Conservation (phyloP, 805 yeast genomes). For the Candida ponderosae region DNA sequence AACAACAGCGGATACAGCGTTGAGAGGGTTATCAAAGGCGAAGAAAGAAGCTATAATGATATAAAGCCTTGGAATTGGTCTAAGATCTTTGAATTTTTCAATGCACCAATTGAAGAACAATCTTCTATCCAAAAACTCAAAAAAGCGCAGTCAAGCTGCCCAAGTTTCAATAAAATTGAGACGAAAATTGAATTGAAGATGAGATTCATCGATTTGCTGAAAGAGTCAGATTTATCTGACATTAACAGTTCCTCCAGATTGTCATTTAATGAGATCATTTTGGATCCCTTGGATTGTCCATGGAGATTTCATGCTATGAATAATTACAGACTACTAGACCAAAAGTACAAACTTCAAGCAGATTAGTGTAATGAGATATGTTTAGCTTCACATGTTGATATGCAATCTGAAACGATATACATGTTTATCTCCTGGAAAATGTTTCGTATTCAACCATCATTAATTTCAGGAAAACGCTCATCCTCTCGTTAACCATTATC, state of each 20-base stretch:
- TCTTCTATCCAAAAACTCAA: no score
- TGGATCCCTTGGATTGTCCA: constrained; percentile 58
- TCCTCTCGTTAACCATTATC: no score
- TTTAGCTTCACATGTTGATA: no score
- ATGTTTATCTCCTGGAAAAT: no score
- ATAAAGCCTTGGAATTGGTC: constrained; percentile 86
- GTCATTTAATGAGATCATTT: constrained; percentile 50
- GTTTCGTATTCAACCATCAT: no score
- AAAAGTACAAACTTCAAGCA: no score
- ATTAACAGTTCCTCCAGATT: constrained; percentile 24
- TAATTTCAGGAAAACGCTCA: no score
- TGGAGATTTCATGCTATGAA: constrained; percentile 46
- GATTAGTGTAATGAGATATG: no score
- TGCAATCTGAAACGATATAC: no score
- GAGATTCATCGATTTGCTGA: no score
- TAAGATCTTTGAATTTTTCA: constrained; percentile 50
- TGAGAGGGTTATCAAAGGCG: constrained; percentile 81
- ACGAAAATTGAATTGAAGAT: constrained; percentile 30
- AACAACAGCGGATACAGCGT: constrained; percentile 89
- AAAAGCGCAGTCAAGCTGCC: no score
- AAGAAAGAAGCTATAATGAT: constrained; percentile 70
- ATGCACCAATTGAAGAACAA: constrained; percentile 36
- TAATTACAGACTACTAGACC: constrained; percentile 11
- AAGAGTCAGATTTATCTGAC: constrained; percentile 25
- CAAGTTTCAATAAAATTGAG: constrained; percentile 24